A percentile compares a stretch with the other conserved stretches of the same genome.
phyloP scores from a whole-genome alignment of 768 basidiomycete species.

The Bullera alba region DNA sequence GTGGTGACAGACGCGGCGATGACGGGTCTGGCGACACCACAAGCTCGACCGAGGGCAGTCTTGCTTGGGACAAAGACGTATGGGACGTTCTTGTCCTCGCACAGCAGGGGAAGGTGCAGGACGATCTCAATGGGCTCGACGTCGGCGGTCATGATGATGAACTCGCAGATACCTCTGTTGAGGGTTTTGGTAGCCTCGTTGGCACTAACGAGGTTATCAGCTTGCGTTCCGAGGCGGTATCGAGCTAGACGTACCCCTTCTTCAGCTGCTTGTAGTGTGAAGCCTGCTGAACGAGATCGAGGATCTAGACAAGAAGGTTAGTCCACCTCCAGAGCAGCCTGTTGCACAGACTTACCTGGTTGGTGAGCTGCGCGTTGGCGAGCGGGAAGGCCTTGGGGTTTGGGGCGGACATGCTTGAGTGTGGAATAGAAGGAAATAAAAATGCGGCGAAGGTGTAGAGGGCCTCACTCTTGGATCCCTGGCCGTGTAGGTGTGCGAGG shows the following conservation, averaged over 20 bases:
- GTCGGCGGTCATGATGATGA: constrained; percentile 85
- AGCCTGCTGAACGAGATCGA: constrained; percentile 92
- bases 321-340: neutral
- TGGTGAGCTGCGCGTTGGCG: constrained; percentile 77
- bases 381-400: constrained; percentile 80
- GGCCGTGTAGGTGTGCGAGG: no score
- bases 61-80: constrained; percentile 94
- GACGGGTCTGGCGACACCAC: constrained; percentile 89
- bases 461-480: constrained; percentile 5
- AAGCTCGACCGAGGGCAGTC: constrained; percentile 90
- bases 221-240: neutral
- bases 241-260: constrained; percentile 56
- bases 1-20: constrained; percentile 96
- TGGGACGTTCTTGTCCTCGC: constrained; percentile 99
- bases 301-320: constrained; percentile 55
- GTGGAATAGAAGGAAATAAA: no score
- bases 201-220: constrained; percentile 51
- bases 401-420: constrained; percentile 48
- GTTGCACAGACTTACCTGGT: constrained; percentile 58
- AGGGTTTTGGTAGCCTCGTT: constrained; percentile 99
- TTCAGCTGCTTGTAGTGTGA: constrained; percentile 96
- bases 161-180: constrained; percentile 95
- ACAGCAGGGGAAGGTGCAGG: constrained; percentile 90
- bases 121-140: constrained; percentile 97
- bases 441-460: neutral